Evolutionary conservation across 2,329 filamentous ascomycete species (phyloP), one percentile per base, ranked within the genome.

Genomic region (Cordyceps fumosorosea): DNA sequence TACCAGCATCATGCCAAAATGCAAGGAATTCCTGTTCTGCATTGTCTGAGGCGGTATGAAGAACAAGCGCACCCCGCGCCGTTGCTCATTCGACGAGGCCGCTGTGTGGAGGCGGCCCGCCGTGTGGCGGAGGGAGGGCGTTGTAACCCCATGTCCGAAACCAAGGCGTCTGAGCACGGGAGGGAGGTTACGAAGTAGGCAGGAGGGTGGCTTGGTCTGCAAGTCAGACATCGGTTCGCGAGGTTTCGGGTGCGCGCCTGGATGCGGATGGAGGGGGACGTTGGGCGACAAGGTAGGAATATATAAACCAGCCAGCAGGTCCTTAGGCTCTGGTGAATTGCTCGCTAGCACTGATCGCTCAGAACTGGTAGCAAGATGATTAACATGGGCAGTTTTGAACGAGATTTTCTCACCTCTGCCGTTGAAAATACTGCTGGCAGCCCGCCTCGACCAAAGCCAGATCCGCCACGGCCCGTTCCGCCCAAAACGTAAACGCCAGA

Each of bases 21-120:
- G 47, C 47, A 34, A 32, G 24, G 20, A 32, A 29, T 44, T 52
- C 47, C 48, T 37, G 42, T 59, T 52, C 34, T 32, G 47, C 34
- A 52, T 7, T 20, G 22, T 44, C 47, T 34, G 56, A 59, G 56
- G 51, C 56, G 44, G 7, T 42, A n/a, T 32, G 20, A 37, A 40
- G 16, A 42, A 29, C 5, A 51, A n/a, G 29, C 56, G 40, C 40
- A 44, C 40, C 40, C 40, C 16, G 40, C 3, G 18, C 16, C 16
- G 40, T 47, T 47, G 44, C 34, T 32, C 34, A 32, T 44, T 52
- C 37, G 56, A 59, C 34, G n/a, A 29, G 24, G 48, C 24, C 18
- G 18, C 44, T 34, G 47, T 51, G 56, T 44, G 56, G 56, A 52
- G 47, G 56, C 47, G 44, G 56, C 56, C 56, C 56, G 56, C 56